phyloP scores from a whole-genome alignment of 257 asterid species.

The Solanum dulcamara region DNA sequence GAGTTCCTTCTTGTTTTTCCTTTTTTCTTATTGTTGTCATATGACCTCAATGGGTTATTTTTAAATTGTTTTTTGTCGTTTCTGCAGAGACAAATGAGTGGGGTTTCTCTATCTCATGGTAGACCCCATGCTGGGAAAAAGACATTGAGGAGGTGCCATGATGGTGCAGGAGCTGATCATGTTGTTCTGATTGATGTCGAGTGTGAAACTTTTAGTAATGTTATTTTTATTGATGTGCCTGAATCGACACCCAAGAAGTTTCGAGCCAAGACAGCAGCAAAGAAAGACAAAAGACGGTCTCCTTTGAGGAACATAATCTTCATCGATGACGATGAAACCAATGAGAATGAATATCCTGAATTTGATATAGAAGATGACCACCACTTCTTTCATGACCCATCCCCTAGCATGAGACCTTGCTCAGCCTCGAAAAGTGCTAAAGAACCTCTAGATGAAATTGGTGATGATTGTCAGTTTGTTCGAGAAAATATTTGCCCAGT shows the following conservation, averaged over 20 bases:
- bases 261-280: slow-evolving; percentile 12
- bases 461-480: slow-evolving; percentile 31
- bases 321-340: slow-evolving; percentile 71
- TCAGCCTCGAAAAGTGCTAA: slow-evolving; percentile 6
- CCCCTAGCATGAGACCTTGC: slow-evolving; percentile 30
- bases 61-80: background rate
- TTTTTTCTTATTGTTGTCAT: background rate
- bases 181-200: slow-evolving; percentile 60
- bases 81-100: slow-evolving; percentile 39
- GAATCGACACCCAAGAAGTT: slow-evolving; percentile 29
- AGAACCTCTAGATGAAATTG: slow-evolving; percentile 13
- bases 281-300: slow-evolving; percentile 6
- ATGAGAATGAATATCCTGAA: slow-evolving; percentile 5
- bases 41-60: background rate
- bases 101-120: slow-evolving; percentile 31
- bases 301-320: slow-evolving; percentile 33
- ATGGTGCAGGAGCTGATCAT: slow-evolving; percentile 20
- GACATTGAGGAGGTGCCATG: slow-evolving; percentile 38
- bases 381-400: slow-evolving; percentile 18
- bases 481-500: slow-evolving; percentile 50
- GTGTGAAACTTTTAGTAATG: slow-evolving; percentile 27
- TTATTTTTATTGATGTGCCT: slow-evolving; percentile 53
- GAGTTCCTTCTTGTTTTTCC: background rate
- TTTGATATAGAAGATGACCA: slow-evolving; percentile 10
- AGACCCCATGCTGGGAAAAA: slow-evolving; percentile 34